Evolutionary conservation across 345 rosid species (phyloP).

Genomic region (Lepidium didymum): DNA sequence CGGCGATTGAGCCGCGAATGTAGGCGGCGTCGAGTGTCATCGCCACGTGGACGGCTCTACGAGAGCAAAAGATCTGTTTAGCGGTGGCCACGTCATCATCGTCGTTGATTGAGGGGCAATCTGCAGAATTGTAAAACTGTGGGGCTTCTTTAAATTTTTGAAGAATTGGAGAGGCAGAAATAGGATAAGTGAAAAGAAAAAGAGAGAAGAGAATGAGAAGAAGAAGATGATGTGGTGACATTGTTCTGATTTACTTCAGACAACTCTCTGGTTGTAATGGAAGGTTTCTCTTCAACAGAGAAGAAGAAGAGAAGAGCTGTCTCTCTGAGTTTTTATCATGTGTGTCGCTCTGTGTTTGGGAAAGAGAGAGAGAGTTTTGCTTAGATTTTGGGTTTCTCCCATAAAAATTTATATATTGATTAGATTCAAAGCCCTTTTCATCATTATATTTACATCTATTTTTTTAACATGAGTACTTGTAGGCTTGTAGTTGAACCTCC

Average conservation of each 20-base stretch:
- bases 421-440: conserved; percentile 32
- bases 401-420: background rate
- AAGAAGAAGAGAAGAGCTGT: conserved; percentile 8
- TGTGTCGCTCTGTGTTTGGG: conserved; percentile 7
- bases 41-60: conserved; percentile 75
- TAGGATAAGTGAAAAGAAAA: conserved; percentile 6
- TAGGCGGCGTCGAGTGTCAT: conserved; percentile 84
- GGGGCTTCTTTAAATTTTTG: conserved; percentile 88
- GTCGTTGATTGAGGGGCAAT: conserved; percentile 45
- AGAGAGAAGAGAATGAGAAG: conserved; percentile 3
- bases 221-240: conserved; percentile 22
- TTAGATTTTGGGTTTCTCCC: conserved; percentile 26
- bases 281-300: conserved; percentile 14
- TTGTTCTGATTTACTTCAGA: conserved; percentile 3
- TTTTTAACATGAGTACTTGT: background rate
- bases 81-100: conserved; percentile 7
- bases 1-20: conserved; percentile 95
- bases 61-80: conserved; percentile 46
- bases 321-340: conserved; percentile 20
- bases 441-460: background rate
- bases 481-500: background rate
- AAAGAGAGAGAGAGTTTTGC: conserved; percentile 16
- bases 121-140: conserved; percentile 74
- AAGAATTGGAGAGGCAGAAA: conserved; percentile 16
- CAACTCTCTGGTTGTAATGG: background rate